phyloP scores from a whole-genome alignment of 1,284 basidiomycete species.

The Naganishia sp. region DNA sequence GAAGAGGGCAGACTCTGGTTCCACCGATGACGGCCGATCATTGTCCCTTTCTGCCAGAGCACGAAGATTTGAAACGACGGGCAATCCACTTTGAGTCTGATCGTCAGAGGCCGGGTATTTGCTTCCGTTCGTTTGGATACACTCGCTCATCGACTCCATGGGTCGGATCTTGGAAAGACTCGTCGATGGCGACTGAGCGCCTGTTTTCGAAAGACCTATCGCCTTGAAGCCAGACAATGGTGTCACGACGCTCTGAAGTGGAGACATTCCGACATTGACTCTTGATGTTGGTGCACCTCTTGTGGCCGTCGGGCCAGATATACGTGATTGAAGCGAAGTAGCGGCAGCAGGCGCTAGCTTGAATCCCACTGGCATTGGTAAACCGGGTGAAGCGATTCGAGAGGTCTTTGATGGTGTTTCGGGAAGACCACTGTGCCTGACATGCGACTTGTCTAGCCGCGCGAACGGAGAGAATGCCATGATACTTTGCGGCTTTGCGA shows the following conservation, averaged over 20 bases:
- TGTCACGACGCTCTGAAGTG: constrained; percentile 1
- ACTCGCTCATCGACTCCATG: neutral
- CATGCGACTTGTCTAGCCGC: neutral
- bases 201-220: neutral
- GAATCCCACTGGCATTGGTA: constrained; percentile 6
- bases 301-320: too few relatives aligned
- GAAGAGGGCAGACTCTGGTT: neutral
- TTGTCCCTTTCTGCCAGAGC: neutral
- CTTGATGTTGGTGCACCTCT: neutral
- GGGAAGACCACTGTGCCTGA: neutral
- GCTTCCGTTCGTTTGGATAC: too few relatives aligned
- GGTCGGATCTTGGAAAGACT: neutral
- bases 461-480: constrained; percentile 20
- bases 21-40: neutral
- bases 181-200: neutral
- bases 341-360: neutral
- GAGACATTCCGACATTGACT: neutral
- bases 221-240: constrained; percentile 1
- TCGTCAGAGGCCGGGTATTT: neutral
- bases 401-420: constrained; percentile 10
- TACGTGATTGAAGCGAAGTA: too few relatives aligned
- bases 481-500: constrained; percentile 1
- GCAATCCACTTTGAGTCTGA: neutral
- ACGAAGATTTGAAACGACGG: neutral
- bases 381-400: constrained; percentile 1